Evolutionary conservation across 2,329 filamentous ascomycete species (phyloP), one percentile per base, ranked within the genome.

Genomic region (Sporothrix dimorphospora): DNA sequence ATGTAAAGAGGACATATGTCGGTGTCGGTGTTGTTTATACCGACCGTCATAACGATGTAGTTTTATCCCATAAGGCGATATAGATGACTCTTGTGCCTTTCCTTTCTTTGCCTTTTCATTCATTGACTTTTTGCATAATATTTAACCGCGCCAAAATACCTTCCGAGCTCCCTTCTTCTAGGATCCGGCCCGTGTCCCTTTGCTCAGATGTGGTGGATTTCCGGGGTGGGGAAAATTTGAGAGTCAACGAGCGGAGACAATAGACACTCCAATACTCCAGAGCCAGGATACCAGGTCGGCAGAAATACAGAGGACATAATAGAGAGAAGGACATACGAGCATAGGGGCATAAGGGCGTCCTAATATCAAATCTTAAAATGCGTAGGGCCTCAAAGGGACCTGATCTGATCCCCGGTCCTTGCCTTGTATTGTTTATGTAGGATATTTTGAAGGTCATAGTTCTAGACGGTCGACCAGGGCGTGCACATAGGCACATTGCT

Each of bases 341-440:
- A 14, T 30, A 6, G 19, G 19, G 30, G 55, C 30, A 21, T 61
- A 61, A 34, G 27, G 16, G 12, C 5, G 7, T 12, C 40, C 12
- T 40, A 8, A 11, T 61, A 61, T 38, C 27, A 38, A 61, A 61
- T n/a, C 4, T 38, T 38, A 14, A 53, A n/a, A 45, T 9, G 45
- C 40, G 40, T 42, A 65, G 59, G 59, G 38, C 59, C 24, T 45
- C 21, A 19, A 42, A 65, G 59, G 59, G 38, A 45, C 59, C 14
- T 65, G 30, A 65, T 65, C 59, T 27, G 59, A 65, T 42, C 34
- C 38, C 38, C 38, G 59, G 34, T 65, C 59, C 59, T 65, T 65
- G n/a, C n/a, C 59, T n/a, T 61, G 34, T 61, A 8, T 24, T 59
- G n/a, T 65, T 16, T 47, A 12, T n/a, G 40, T 47, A 42, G 34